Percentiles rank a stretch among this genome's conserved stretches.
phyloP scores from a whole-genome alignment of 2,329 filamentous ascomycete species.

The Shiraia sp. region DNA sequence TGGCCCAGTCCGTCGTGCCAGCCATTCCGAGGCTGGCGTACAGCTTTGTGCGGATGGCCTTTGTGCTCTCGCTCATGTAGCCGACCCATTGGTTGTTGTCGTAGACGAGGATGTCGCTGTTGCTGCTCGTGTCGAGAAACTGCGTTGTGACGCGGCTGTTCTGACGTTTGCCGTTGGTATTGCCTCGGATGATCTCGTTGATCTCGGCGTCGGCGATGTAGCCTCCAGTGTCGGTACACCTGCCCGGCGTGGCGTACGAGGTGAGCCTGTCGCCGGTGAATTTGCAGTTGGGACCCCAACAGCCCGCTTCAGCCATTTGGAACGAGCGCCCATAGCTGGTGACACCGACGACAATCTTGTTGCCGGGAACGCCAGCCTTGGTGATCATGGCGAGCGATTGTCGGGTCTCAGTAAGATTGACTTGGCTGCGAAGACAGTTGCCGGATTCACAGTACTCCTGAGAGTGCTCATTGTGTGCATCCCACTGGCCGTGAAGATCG shows the following conservation, averaged over 20 bases:
- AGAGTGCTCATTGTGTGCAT: slow-evolving; percentile 38
- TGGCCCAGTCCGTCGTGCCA: slow-evolving; percentile 44
- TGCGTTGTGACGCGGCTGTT: slow-evolving; percentile 18
- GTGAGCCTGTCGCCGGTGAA: slow-evolving; percentile 32
- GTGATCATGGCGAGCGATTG: slow-evolving; percentile 46
- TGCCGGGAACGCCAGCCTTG: slow-evolving; percentile 32
- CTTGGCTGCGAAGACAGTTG: slow-evolving; percentile 38
- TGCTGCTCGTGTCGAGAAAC: slow-evolving; percentile 4
- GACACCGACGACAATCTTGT: slow-evolving; percentile 40
- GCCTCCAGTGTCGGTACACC: slow-evolving; percentile 46
- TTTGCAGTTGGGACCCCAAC: slow-evolving; percentile 37
- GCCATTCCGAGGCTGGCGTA: slow-evolving; percentile 33
- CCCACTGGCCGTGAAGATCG: slow-evolving; percentile 50
- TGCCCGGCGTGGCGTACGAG: slow-evolving; percentile 38
- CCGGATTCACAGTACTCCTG: slow-evolving; percentile 31
- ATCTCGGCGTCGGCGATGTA: slow-evolving; percentile 50
- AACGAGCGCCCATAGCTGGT: slow-evolving; percentile 43
- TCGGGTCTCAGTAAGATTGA: slow-evolving; percentile 46
- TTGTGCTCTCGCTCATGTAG: slow-evolving; percentile 25
- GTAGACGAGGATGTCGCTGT: slow-evolving; percentile 20
- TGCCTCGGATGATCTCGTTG: slow-evolving; percentile 30
- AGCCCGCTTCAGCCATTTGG: slow-evolving; percentile 38
- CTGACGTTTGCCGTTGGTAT: too few species aligned
- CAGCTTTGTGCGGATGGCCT: slow-evolving; percentile 17
- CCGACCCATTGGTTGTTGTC: slow-evolving; percentile 21